Percentiles rank a stretch among this genome's conserved stretches.
These are phyloP conservation scores for Vigna hirtella DNA, from an alignment of 306 rosid genomes.

Conservation along the genomic window DNA sequence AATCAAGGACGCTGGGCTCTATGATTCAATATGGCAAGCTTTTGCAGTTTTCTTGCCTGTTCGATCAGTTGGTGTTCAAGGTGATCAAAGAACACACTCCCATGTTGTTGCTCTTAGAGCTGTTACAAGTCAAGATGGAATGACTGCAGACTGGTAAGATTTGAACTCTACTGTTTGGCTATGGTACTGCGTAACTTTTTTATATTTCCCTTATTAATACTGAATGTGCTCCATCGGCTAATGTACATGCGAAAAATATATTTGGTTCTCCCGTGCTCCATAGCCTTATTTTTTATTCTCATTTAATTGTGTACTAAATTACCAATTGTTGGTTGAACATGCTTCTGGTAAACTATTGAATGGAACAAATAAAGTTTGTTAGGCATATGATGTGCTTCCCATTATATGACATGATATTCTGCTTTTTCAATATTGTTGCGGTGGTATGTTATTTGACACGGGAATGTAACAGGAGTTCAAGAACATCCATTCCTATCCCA, in stretches of 20 bases:
- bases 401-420: background rate
- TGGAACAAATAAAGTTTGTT: conserved; percentile 7
- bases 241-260: background rate
- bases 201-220: background rate
- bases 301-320: background rate
- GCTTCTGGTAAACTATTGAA: conserved; percentile 2
- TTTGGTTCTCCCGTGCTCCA: conserved; percentile 28
- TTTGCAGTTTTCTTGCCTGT: conserved; percentile 94
- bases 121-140: conserved; percentile 98
- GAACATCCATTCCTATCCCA: no score
- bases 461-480: background rate
- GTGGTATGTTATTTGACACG: conserved; percentile 27
- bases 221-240: background rate
- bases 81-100: conserved; percentile 95
- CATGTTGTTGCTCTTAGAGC: conserved; percentile 96
- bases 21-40: conserved; percentile 97
- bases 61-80: conserved; percentile 94
- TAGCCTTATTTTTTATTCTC: background rate
- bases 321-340: background rate
- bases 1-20: conserved; percentile 91
- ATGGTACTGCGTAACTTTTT: conserved; percentile 13
- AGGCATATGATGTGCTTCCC: background rate
- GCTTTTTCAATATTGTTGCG: conserved; percentile 16
- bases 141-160: conserved; percentile 96
- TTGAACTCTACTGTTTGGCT: conserved; percentile 29